Conservation (phyloP, 2,329 filamentous ascomycete species). For the Colletotrichum tabaci region DNA sequence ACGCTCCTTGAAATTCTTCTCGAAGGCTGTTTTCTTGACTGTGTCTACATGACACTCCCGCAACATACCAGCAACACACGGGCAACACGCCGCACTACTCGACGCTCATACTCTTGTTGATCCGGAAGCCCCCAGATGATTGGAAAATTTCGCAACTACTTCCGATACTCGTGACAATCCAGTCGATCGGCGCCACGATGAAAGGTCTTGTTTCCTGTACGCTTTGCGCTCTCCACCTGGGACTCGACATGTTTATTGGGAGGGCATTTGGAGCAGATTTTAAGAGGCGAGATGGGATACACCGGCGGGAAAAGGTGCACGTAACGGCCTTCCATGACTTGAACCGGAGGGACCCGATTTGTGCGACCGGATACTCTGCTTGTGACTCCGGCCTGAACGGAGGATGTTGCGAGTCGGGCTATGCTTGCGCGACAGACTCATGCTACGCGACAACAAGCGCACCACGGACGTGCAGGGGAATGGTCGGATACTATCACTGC, state of each 20-base stretch:
- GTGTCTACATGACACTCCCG: no score
- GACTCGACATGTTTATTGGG: not conserved
- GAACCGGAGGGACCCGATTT: slow-evolving; percentile 44
- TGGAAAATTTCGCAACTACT: not conserved
- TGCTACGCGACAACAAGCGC: slow-evolving; percentile 63
- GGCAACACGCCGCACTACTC: not conserved
- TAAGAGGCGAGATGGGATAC: slow-evolving; percentile 50
- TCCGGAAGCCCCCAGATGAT: slow-evolving; percentile 23
- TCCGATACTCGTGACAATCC: slow-evolving; percentile 14
- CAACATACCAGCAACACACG: no score
- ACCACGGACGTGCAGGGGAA: slow-evolving; percentile 56
- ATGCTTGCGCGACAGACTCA: slow-evolving; percentile 62
- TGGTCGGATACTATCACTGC: slow-evolving; percentile 58
- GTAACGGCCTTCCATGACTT: slow-evolving; percentile 37
- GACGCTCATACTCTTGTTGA: slow-evolving; percentile 12
- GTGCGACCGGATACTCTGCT: slow-evolving; percentile 47
- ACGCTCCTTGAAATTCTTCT: slow-evolving; percentile 7
- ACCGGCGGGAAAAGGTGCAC: slow-evolving; percentile 49
- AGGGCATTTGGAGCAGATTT: slow-evolving; percentile 46
- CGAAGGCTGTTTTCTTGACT: not conserved
- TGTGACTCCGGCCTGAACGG: slow-evolving; percentile 60
- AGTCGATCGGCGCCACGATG: slow-evolving; percentile 14
- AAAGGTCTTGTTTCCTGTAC: slow-evolving; percentile 16
- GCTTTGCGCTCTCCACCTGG: slow-evolving; percentile 24
- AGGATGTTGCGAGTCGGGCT: slow-evolving; percentile 64